Percentiles rank a stretch among this genome's conserved stretches.
phyloP scores from a whole-genome alignment of 345 rosid species.

The Clarkia xantiana region DNA sequence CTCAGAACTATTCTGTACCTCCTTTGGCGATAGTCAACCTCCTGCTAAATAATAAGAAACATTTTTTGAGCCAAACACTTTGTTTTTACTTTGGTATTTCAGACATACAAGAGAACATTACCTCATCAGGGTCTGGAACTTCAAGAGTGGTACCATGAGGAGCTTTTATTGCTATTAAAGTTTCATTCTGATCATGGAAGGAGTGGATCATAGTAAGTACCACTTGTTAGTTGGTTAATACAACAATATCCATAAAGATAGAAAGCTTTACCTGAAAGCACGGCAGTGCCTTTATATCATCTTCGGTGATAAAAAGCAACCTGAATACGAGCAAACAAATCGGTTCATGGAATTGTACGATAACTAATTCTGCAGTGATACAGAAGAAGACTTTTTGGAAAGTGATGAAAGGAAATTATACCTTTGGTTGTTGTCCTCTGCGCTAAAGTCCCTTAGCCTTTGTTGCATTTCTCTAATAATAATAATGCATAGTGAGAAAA shows the following conservation, averaged over 20 bases:
- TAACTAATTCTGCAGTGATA: background rate
- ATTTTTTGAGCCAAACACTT: too few relatives aligned
- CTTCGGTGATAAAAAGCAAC: constrained; percentile 95
- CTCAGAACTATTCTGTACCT: constrained; percentile 84
- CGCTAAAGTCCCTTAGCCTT: constrained; percentile 68
- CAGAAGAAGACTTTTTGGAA: background rate
- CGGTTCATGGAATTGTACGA: background rate
- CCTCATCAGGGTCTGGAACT: constrained; percentile 99
- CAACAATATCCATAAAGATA: constrained; percentile 1
- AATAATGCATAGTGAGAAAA: background rate
- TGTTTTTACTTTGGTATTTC: too few relatives aligned
- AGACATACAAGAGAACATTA: constrained; percentile 12
- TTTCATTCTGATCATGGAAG: constrained; percentile 51
- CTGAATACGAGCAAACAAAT: constrained; percentile 14
- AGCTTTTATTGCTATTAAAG: constrained; percentile 88
- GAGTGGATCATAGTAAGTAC: constrained; percentile 7
- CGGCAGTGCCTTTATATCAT: constrained; percentile 81
- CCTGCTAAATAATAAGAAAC: constrained; percentile 27
- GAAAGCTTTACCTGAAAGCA: constrained; percentile 64
- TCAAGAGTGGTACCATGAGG: constrained; percentile 99
- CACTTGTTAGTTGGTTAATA: constrained; percentile 2
- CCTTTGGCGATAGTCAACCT: constrained; percentile 80
- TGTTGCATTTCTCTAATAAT: constrained; percentile 77
- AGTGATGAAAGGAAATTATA: constrained; percentile 16
- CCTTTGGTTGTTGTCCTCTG: constrained; percentile 78